Evolutionary conservation across 192 early-diverging fungal genomes (phyloP).

Genomic region (Fimicolochytrium jonesii): DNA sequence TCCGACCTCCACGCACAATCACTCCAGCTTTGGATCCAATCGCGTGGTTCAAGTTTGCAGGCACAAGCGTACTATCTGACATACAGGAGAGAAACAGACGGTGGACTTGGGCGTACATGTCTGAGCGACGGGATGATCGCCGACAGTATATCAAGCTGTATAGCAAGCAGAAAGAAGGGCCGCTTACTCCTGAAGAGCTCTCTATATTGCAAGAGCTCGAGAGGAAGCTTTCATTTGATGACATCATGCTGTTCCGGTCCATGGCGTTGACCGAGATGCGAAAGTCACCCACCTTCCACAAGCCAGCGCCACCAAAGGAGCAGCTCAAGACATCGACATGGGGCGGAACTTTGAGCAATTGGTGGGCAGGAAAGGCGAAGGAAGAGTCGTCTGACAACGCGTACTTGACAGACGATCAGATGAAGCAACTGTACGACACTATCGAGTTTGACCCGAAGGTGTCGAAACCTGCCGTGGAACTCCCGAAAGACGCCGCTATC

Average conservation of each 20-base stretch:
- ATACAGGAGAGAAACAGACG: slow-evolving; percentile 80
- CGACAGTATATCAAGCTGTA: slow-evolving; percentile 72
- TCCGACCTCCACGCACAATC: slow-evolving; percentile 75
- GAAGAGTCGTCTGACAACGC: neutral
- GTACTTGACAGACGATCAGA: slow-evolving; percentile 64
- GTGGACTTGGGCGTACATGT: slow-evolving; percentile 82
- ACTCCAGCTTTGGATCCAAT: slow-evolving; percentile 78
- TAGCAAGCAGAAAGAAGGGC: slow-evolving; percentile 52
- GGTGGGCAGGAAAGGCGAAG: slow-evolving; percentile 25
- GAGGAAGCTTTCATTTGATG: slow-evolving; percentile 75
- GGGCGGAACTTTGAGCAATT: slow-evolving; percentile 44
- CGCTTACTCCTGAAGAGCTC: slow-evolving; percentile 42
- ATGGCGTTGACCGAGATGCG: slow-evolving; percentile 68
- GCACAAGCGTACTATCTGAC: slow-evolving; percentile 72
- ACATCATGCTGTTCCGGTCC: slow-evolving; percentile 82
- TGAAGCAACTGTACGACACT: slow-evolving; percentile 85
- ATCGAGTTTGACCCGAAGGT: slow-evolving; percentile 90
- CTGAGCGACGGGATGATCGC: slow-evolving; percentile 78
- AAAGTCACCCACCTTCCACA: slow-evolving; percentile 23
- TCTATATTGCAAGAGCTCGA: slow-evolving; percentile 65
- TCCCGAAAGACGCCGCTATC: slow-evolving; percentile 53
- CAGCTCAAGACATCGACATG: slow-evolving; percentile 38
- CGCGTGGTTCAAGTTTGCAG: slow-evolving; percentile 72
- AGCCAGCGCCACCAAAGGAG: slow-evolving; percentile 21
- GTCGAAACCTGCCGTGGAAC: slow-evolving; percentile 47